Percentiles rank a stretch among this genome's conserved stretches.
These are phyloP conservation scores for Cnidoscolus chayamansa DNA, from an alignment of 441 rosid species.

Conservation along the genomic window DNA sequence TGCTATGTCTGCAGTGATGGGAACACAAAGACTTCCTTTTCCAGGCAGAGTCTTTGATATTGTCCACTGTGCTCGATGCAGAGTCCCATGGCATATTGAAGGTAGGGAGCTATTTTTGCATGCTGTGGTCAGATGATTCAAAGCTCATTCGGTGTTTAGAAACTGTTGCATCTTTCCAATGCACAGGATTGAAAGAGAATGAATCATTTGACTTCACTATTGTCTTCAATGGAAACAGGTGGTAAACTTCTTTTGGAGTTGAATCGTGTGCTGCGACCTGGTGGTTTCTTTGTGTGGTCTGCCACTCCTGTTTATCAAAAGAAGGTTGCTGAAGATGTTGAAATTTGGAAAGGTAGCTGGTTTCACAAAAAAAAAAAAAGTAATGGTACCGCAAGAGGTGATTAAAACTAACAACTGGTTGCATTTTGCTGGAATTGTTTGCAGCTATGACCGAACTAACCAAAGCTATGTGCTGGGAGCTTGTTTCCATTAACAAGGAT, in stretches of 20 bases:
- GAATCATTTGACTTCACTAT: background rate
- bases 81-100: slow-evolving; percentile 99
- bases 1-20: slow-evolving; percentile 95
- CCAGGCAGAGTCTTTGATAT: slow-evolving; percentile 83
- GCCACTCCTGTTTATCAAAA: slow-evolving; percentile 97
- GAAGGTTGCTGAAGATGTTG: slow-evolving; percentile 64
- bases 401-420: slow-evolving; percentile 23
- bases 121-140: background rate
- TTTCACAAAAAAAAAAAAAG: slow-evolving; percentile 2
- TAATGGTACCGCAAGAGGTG: slow-evolving; percentile 11
- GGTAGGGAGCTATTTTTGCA: slow-evolving; percentile 36
- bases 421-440: slow-evolving; percentile 25
- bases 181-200: background rate
- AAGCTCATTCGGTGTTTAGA: background rate
- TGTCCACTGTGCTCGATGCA: slow-evolving; percentile 96
- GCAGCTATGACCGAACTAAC: slow-evolving; percentile 73
- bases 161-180: background rate
- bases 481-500: slow-evolving; percentile 60
- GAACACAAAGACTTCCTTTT: slow-evolving; percentile 86
- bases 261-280: slow-evolving; percentile 84
- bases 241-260: slow-evolving; percentile 93
- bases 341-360: slow-evolving; percentile 73
- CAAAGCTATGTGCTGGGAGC: slow-evolving; percentile 86
- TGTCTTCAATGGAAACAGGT: slow-evolving; percentile 37
- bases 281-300: slow-evolving; percentile 97